Conservation (phyloP, 164 flowering plant species). For the Macadamia tetraphylla region DNA sequence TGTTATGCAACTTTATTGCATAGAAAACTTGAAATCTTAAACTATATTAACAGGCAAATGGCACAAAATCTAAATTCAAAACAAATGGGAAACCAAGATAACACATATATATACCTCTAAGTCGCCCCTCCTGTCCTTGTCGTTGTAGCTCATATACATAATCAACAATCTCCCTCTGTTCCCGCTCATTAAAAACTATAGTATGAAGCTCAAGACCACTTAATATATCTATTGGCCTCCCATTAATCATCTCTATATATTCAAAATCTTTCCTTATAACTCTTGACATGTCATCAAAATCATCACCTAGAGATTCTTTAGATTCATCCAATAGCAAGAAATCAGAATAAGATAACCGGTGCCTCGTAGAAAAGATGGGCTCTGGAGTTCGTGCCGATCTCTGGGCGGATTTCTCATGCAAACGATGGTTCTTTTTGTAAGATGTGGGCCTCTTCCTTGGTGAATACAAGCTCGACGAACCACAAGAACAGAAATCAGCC, state of each 20-base stretch:
- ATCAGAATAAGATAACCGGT: neutral
- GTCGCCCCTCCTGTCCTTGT: slow-evolving; percentile 40
- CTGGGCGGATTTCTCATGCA: neutral
- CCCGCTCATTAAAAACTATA: slow-evolving; percentile 33
- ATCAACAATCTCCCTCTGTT: slow-evolving; percentile 46
- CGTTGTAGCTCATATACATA: slow-evolving; percentile 29
- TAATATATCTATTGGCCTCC: slow-evolving; percentile 35
- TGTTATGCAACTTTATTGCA: no score
- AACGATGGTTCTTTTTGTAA: neutral
- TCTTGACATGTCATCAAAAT: slow-evolving; percentile 8
- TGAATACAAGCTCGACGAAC: neutral
- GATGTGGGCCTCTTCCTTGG: neutral
- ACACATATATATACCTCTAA: slow-evolving; percentile 29
- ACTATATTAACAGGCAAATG: no score
- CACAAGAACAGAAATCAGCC: neutral
- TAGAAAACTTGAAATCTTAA: no score
- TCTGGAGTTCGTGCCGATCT: slow-evolving; percentile 4
- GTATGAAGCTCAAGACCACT: slow-evolving; percentile 56
- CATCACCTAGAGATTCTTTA: slow-evolving; percentile 12
- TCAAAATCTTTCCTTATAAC: slow-evolving; percentile 42
- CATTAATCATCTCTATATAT: slow-evolving; percentile 30
- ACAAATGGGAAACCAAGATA: neutral
- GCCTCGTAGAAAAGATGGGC: neutral
- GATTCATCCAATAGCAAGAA: neutral
- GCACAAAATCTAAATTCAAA: neutral